Conservation (phyloP, 345 rosid genomes). For the Lepidium aucheri region DNA sequence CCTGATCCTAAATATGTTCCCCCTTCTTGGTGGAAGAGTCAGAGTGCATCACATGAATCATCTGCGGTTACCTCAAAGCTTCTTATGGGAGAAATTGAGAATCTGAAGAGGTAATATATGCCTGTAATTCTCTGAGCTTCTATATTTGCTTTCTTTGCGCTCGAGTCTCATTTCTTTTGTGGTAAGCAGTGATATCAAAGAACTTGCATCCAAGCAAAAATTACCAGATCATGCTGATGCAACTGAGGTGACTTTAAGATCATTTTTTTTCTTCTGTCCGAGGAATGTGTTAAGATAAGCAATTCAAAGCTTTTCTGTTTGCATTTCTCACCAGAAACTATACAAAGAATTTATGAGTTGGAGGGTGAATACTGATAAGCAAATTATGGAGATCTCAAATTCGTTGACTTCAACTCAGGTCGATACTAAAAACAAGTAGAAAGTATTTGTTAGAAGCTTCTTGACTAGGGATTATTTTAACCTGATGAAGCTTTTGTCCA, state of each 20-base stretch:
- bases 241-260: slow-evolving; percentile 42
- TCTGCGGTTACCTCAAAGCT: slow-evolving; percentile 35
- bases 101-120: slow-evolving; percentile 41
- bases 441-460: neutral
- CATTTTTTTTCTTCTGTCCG: neutral
- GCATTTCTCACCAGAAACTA: slow-evolving; percentile 36
- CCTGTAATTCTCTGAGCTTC: neutral
- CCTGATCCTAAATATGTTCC: slow-evolving; percentile 55
- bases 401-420: slow-evolving; percentile 76
- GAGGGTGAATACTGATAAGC: slow-evolving; percentile 56
- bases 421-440: neutral
- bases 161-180: slow-evolving; percentile 7
- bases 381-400: slow-evolving; percentile 49
- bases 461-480: neutral
- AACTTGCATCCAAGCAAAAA: slow-evolving; percentile 39
- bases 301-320: neutral
- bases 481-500: slow-evolving; percentile 4
- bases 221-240: slow-evolving; percentile 40
- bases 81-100: slow-evolving; percentile 51
- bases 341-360: slow-evolving; percentile 47
- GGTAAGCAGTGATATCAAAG: slow-evolving; percentile 48
- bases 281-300: neutral
- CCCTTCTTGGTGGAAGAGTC: slow-evolving; percentile 49
- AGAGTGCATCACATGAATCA: slow-evolving; percentile 35
- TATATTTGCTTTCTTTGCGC: neutral